phyloP scores from a whole-genome alignment of 164 flowering plant species.

The Aristolochia contorta region DNA sequence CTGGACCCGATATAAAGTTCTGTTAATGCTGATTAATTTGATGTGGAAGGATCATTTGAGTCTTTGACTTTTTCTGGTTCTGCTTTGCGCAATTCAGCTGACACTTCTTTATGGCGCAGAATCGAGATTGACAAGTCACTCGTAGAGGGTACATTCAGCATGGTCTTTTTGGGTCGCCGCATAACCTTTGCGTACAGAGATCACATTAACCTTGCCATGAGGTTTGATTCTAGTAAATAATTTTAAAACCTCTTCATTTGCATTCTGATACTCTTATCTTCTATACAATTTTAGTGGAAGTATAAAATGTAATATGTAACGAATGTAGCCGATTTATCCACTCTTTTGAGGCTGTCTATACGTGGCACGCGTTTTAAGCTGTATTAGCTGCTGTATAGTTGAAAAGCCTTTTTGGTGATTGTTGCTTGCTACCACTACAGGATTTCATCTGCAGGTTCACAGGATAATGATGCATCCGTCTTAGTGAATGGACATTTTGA shows the following conservation, averaged over 20 bases:
- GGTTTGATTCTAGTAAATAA: conserved; percentile 27
- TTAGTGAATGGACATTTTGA: conserved; percentile 92
- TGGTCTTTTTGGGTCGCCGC: conserved; percentile 79
- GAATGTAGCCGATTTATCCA: no score
- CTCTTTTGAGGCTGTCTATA: no score
- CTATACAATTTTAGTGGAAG: no score
- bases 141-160: conserved; percentile 85
- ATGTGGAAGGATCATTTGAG: neutral
- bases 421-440: conserved; percentile 24
- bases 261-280: no score
- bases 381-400: neutral
- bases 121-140: conserved; percentile 69
- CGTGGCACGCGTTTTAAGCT: neutral
- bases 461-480: conserved; percentile 67
- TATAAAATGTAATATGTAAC: no score
- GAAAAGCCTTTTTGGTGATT: no score
- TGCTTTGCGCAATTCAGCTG: neutral
- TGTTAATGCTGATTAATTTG: conserved; percentile 1
- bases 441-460: conserved; percentile 61
- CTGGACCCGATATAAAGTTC: conserved; percentile 56
- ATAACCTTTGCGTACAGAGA: conserved; percentile 75
- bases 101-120: conserved; percentile 30
- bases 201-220: conserved; percentile 67
- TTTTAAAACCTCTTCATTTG: no score
- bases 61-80: neutral